These are phyloP conservation scores for Laburnicola sp. DNA, from an alignment of 2,329 filamentous ascomycete species.

Conservation along the genomic window DNA sequence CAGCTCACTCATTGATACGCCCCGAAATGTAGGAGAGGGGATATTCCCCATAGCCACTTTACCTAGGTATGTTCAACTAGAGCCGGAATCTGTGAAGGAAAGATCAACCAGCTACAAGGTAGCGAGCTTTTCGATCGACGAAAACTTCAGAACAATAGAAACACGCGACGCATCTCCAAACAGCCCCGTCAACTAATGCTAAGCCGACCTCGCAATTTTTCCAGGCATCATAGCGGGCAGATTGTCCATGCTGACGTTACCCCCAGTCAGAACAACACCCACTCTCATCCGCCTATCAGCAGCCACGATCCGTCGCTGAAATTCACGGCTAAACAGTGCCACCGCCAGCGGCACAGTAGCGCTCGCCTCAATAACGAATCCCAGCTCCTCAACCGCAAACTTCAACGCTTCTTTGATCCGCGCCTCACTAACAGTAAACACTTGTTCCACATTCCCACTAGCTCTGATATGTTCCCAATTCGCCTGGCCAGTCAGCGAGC, in stretches of 20 bases:
- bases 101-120: too few relatives aligned
- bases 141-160: too few relatives aligned
- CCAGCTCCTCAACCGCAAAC: conserved; percentile 2
- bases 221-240: not conserved
- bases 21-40: too few relatives aligned
- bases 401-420: conserved; percentile 9
- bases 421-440: conserved; percentile 11
- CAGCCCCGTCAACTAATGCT: too few relatives aligned
- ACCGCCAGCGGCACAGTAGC: conserved; percentile 15
- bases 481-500: conserved; percentile 12
- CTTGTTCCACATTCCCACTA: conserved; percentile 6
- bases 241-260: conserved; percentile 5
- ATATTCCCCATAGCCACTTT: too few relatives aligned
- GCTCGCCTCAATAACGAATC: conserved; percentile 14
- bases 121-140: too few relatives aligned
- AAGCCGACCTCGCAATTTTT: too few relatives aligned
- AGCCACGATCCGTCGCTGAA: conserved; percentile 4
- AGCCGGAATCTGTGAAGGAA: too few relatives aligned
- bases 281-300: not conserved
- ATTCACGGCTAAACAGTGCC: conserved; percentile 8
- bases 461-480: conserved; percentile 14
- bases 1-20: too few relatives aligned
- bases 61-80: too few relatives aligned
- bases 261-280: conserved; percentile 12
- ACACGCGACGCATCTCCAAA: too few relatives aligned